Conservation (phyloP, 495 filamentous ascomycete genomes). For the Cairneyella variabilis region DNA sequence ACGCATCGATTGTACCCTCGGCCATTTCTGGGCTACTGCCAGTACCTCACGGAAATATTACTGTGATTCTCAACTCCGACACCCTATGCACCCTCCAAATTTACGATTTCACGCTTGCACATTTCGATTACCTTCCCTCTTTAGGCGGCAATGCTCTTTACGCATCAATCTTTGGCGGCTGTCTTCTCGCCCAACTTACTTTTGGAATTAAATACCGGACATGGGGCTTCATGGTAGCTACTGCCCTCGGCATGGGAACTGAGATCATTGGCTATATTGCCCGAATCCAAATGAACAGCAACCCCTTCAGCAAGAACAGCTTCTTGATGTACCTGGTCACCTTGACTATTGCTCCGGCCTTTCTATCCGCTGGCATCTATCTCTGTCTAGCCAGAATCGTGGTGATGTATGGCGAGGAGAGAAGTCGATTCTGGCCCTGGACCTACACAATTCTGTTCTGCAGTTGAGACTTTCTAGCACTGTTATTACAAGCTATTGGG, state of each 20-base stretch:
- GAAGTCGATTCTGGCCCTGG: conserved; percentile 42
- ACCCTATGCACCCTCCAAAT: conserved; percentile 6
- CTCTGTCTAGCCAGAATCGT: conserved; percentile 50
- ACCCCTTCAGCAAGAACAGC: conserved; percentile 32
- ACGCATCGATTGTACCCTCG: too few species aligned
- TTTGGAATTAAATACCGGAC: conserved; percentile 4
- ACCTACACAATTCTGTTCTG: conserved; percentile 48
- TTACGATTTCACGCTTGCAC: conserved; percentile 30
- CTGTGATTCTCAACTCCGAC: conserved; percentile 2
- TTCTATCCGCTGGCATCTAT: conserved; percentile 53
- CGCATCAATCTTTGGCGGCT: conserved; percentile 20
- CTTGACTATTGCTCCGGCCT: conserved; percentile 51
- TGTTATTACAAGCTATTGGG: conserved; percentile 50
- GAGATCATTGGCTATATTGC: conserved; percentile 37
- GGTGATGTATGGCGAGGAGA: conserved; percentile 38
- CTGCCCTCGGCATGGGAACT: conserved; percentile 30
- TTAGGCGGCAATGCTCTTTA: conserved; percentile 35
- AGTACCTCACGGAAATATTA: conserved; percentile 16
- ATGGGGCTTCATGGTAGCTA: conserved; percentile 32
- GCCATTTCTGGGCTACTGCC: conserved; percentile 5
- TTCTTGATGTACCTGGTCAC: conserved; percentile 41
- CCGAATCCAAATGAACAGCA: conserved; percentile 34
- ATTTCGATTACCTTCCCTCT: conserved; percentile 32
- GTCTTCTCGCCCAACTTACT: conserved; percentile 13
- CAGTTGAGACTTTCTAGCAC: conserved; percentile 43